A percentile compares a stretch with the other conserved stretches of the same genome.
Evolutionary conservation across 768 basidiomycete species (phyloP).

Genomic region (Sporobolomyces pararoseus): DNA sequence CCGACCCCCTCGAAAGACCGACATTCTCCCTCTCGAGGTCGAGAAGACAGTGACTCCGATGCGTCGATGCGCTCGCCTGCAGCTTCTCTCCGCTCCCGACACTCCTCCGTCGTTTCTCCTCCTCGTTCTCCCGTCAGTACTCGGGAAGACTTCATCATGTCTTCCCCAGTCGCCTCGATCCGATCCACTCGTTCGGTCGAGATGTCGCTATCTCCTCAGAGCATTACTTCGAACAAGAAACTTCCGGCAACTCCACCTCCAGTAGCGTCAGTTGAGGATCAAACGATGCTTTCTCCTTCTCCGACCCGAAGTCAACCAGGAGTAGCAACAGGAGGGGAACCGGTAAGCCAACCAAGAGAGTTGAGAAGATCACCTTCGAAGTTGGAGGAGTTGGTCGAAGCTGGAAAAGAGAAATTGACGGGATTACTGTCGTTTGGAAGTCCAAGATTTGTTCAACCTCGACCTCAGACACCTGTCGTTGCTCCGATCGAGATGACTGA

Average conservation of each 20-base stretch:
- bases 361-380: slow-evolving; percentile 1
- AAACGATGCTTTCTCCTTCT: slow-evolving; percentile 17
- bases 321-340: too few species aligned
- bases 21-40: background rate
- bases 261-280: background rate
- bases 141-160: slow-evolving; percentile 27
- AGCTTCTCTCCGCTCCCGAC: background rate
- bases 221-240: background rate
- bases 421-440: slow-evolving; percentile 11
- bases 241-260: slow-evolving; percentile 9
- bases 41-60: slow-evolving; percentile 4
- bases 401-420: slow-evolving; percentile 10
- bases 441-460: background rate
- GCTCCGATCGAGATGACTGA: too few species aligned
- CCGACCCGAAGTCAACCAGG: background rate
- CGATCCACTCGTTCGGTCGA: background rate
- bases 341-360: too few species aligned
- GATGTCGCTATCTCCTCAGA: background rate
- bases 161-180: slow-evolving; percentile 11
- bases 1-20: slow-evolving; percentile 10
- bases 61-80: slow-evolving; percentile 11
- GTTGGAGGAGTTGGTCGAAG: background rate
- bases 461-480: too few species aligned
- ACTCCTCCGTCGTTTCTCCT: slow-evolving; percentile 12
- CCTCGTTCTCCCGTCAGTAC: slow-evolving; percentile 21